phyloP scores from a whole-genome alignment of 139 green algal species.

The Chlamydomonas eustigma region DNA sequence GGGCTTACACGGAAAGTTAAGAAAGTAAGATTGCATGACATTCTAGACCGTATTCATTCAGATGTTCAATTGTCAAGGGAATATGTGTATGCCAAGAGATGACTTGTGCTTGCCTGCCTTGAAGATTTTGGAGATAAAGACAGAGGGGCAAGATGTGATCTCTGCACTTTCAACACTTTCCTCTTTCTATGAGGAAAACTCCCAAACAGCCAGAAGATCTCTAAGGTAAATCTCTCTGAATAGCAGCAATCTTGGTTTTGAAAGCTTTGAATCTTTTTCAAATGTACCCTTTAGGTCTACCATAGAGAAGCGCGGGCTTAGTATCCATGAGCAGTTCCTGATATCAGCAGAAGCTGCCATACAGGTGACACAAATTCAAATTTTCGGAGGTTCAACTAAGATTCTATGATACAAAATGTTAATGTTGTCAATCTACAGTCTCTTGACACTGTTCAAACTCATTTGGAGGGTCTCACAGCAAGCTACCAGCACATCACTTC shows the following conservation, averaged over 20 bases:
- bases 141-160: conserved; percentile 78
- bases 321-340: conserved; percentile 77
- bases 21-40: conserved; percentile 75
- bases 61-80: too few relatives aligned
- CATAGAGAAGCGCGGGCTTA: conserved; percentile 71
- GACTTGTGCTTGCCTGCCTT: too few relatives aligned
- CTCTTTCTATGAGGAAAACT: conserved; percentile 75
- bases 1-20: conserved; percentile 80
- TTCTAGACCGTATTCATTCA: too few relatives aligned
- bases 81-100: too few relatives aligned
- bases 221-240: too few relatives aligned
- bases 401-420: too few relatives aligned
- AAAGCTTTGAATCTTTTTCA: conserved; percentile 21
- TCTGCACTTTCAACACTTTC: conserved; percentile 70
- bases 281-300: too few relatives aligned
- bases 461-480: conserved; percentile 65
- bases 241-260: neutral
- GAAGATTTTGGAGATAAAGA: conserved; percentile 82
- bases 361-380: conserved; percentile 39
- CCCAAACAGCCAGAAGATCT: conserved; percentile 17
- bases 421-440: conserved; percentile 37
- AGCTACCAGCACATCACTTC: conserved; percentile 57
- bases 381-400: too few relatives aligned
- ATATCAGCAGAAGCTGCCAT: conserved; percentile 60
- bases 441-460: conserved; percentile 72